A percentile compares a stretch with the other conserved stretches of the same genome.
phyloP scores from a whole-genome alignment of 1,284 basidiomycete species.

The Abortiporus biennis region DNA sequence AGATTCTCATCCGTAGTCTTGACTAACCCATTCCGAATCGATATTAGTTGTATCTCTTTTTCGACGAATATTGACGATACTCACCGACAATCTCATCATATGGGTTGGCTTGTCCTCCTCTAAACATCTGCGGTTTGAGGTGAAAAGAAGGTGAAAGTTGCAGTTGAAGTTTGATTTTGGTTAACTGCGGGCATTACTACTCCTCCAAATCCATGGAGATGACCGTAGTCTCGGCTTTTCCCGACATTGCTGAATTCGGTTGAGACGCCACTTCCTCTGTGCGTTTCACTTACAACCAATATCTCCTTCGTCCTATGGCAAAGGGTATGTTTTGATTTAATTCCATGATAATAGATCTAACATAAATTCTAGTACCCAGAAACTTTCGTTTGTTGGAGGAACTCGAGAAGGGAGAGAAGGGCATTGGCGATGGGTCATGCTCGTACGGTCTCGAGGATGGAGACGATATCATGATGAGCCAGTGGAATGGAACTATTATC shows the following conservation, averaged over 20 bases:
- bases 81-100: constrained; percentile 93
- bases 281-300: background rate
- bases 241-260: background rate
- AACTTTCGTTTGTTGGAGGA: constrained; percentile 97
- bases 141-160: constrained; percentile 6
- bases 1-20: constrained; percentile 96
- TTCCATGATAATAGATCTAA: background rate
- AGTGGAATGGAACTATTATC: constrained; percentile 99
- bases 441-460: constrained; percentile 91
- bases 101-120: constrained; percentile 60
- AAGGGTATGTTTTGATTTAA: constrained; percentile 36
- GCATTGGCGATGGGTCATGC: constrained; percentile 96
- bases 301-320: constrained; percentile 39
- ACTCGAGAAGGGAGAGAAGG: constrained; percentile 99
- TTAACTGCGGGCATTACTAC: constrained; percentile 15
- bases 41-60: background rate
- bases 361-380: constrained; percentile 68
- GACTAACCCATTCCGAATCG: constrained; percentile 48
- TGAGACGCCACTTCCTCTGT: constrained; percentile 19
- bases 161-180: constrained; percentile 8
- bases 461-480: constrained; percentile 94
- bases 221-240: background rate
- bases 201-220: background rate
- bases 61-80: constrained; percentile 26
- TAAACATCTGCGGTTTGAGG: constrained; percentile 48